These are phyloP conservation scores for Arabis hirsuta DNA, from an alignment of 345 rosid genomes.

Conservation along the genomic window DNA sequence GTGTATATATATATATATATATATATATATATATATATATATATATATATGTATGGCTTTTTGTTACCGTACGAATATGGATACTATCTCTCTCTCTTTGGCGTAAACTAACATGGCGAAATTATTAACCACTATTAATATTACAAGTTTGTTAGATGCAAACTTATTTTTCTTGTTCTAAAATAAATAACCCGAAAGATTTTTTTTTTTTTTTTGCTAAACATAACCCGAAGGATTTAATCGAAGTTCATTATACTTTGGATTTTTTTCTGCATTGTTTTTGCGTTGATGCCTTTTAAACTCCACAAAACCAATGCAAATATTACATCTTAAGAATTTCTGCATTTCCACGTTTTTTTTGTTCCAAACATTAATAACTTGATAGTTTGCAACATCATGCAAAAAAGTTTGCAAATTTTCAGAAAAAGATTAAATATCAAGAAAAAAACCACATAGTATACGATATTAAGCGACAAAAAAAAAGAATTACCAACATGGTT, in stretches of 20 bases:
- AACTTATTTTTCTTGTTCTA: background rate
- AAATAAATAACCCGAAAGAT: background rate
- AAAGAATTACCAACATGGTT: constrained; percentile 17
- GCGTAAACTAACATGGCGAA: background rate
- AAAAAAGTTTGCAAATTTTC: too few species aligned
- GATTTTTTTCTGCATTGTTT: background rate
- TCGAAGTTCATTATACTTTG: background rate
- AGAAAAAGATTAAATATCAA: too few species aligned
- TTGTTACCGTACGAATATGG: too few species aligned
- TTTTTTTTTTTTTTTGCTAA: background rate
- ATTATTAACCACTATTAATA: background rate
- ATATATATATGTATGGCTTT: too few species aligned
- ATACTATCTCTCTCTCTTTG: background rate
- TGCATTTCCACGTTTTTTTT: background rate
- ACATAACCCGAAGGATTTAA: background rate
- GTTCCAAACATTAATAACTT: background rate
- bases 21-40: too few species aligned
- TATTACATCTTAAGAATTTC: background rate
- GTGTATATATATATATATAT: too few species aligned
- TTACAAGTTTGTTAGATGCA: constrained; percentile 13
- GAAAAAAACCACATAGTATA: background rate
- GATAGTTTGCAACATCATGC: constrained; percentile 12
- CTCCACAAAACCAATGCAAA: background rate
- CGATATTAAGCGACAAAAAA: too few species aligned
- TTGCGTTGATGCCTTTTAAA: background rate